Evolutionary conservation across 1,284 basidiomycete species (phyloP), one percentile per base, ranked within the genome.

Genomic region (Polyporus tsugae): DNA sequence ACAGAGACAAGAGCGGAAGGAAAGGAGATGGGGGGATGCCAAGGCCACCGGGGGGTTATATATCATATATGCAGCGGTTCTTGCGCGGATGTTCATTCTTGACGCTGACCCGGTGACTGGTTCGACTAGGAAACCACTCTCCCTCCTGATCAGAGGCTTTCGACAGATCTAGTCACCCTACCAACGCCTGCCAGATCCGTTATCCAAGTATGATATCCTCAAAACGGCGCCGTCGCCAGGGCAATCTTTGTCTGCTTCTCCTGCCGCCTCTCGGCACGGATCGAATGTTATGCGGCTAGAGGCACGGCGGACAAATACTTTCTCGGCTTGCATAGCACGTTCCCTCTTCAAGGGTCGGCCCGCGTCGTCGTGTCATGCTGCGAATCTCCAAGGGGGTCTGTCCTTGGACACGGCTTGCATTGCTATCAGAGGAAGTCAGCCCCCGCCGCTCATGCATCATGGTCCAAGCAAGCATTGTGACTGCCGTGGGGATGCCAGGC

Each of bases 1-100:
- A 60, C 58, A 60, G 72, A 75, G 68, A 68, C 71, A 65, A 72
- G 74, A 74, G 72, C 70, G 69, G 69, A 71, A 70, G 69, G 65
- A 69, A 70, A 70, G 69, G 62, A 63, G 66, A 68, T 64, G 70
- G 63, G 10, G 44, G 17, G 33, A 19, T 10, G 66, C 66, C 67
- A 70, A 66, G 71, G 39, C 25, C 44, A 35, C 0, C 19, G 15
- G 55, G 55, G 58, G 13, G 67, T 66, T 72, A 72, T 72, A 72
- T 72, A 29, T 29, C 29, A 29, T 29, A 29, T 29, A 29, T 29
- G 29, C 29, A 72, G 22, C 25, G 53, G 49, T 49, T 38, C 63
- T 60, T 44, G 58, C 60, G 13, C 55, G 55, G n/a, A 17, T 29
- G 57, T 60, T 60, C 19, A 41, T 42, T 11, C 58, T 60, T 10